Percentiles rank a stretch among this genome's conserved stretches.
phyloP scores from a whole-genome alignment of 129 eudicot species.

The Silybum marianum region DNA sequence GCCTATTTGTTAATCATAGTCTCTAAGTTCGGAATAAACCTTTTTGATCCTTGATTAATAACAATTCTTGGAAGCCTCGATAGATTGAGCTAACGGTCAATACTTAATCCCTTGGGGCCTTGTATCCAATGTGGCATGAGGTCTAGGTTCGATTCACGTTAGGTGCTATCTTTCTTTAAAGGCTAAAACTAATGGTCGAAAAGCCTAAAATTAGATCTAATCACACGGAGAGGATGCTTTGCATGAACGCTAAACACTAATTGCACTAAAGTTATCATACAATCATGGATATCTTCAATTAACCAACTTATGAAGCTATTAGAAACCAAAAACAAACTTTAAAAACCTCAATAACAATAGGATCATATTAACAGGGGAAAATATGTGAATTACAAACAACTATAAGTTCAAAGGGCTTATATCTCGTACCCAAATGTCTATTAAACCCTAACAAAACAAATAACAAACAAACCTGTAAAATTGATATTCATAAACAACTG shows the following conservation, averaged over 20 bases:
- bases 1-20: background rate
- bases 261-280: background rate
- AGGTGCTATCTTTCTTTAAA: too few species aligned
- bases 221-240: background rate
- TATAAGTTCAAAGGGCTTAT: conserved; percentile 11
- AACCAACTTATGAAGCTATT: background rate
- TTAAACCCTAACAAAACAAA: conserved; percentile 15
- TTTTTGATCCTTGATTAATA: background rate
- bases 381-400: background rate
- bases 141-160: background rate
- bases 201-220: background rate
- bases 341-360: background rate
- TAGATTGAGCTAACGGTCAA: too few species aligned
- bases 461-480: background rate
- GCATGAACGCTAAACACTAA: background rate
- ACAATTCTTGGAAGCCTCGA: background rate
- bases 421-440: conserved; percentile 29
- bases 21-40: background rate
- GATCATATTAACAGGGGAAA: background rate
- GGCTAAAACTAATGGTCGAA: background rate
- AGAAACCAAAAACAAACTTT: background rate
- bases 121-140: too few species aligned
- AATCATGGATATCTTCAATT: background rate
- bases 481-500: background rate
- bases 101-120: too few species aligned